Evolutionary conservation across 768 basidiomycete genomes (phyloP), one percentile per base, ranked within the genome.

Genomic region (Nevesoporus exiguus): DNA sequence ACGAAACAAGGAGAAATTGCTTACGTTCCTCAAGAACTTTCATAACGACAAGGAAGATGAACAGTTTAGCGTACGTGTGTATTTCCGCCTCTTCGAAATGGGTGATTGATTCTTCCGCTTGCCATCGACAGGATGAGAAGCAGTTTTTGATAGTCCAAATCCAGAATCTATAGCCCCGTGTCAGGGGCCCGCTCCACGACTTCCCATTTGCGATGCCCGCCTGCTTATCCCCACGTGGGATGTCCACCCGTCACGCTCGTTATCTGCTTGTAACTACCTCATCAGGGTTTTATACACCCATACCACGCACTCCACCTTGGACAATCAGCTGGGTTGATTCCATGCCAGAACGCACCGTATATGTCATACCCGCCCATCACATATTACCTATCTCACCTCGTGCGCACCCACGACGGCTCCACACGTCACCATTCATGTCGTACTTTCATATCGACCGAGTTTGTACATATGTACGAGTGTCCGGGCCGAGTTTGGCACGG

Each of bases 1-100:
- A 55, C 73, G 97, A 62, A 99, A 99, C 74, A 94, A 91, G 80
- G 94, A 96, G 19, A 97, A 96, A 67, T 76, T 99, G 13, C 74
- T 98, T 47, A 75, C 75, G 17, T 99, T 98, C 77, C 75, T 99
- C 57, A 90, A 88, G 70, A 81, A 80, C 49, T 99, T 99, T 78
- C 96, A 98, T 69, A 98, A 97, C 66, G 97, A 99, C 72, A 96
- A 97, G 71, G 96, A 98, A 73, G 93, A 98, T 72, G 96, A 97
- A 67, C 94, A 98, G 76, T 98, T 96, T 73, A 93, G 84, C 62
- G 93, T 84, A 61, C 61, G 80, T 70, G 39, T 13, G 29, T 31
- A 13, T 31, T 10, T 14, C 22, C 21, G 8, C 15, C 13, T 25
- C 7, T 31, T 21, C 33, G 33, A 11, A 24, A 49, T 25, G 1